Base-by-base conservation (phyloP, 306 rosid species). In the Acmispon strigosus region DNA sequence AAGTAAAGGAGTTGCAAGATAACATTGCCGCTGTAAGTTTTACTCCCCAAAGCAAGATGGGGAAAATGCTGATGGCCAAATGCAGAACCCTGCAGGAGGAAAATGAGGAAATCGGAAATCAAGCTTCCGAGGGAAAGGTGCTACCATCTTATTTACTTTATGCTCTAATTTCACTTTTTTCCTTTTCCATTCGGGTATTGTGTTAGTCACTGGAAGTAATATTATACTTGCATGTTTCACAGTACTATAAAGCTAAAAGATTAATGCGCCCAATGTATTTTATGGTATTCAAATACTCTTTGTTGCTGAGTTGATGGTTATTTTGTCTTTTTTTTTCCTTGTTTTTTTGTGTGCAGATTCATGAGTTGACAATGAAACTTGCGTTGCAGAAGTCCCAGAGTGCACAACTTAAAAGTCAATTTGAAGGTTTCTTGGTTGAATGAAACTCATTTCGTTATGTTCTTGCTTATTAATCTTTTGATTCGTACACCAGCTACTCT, bases 71-170 rank as follows among this genome's bases (percentile, higher is more conserved):
- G 74, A 94, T 94, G 97, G 97, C 95, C 72, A 94, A 94, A 84
- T 90, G 98, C 69, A 89, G 92, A 84, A 94, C 98, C 42, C 80
- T 94, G 81, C 98, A 94, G 80, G 97, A 89, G 78, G 98, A 94
- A 89, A 94, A 94, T 75, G 97, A 94, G 75, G 98, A 93, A 81
- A 89, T 94, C 48, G 98, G 98, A 80, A 90, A 89, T 80, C 97
- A 89, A 80, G 98, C 98, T 78, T 84, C 98, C n/a, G 98, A 94
- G 84, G 98, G 97, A 61, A 94, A 94, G 98, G 98, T 94, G 66
- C 52, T 12, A 9, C 41, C 16, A 22, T 66, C 52, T 44, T 53
- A 41, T 78, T 52, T 79, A 50, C 52, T 13, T 60, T 22, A 10
- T 56, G 47, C 69, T 41, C 20, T 17, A 20, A 4, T 55, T 48